Percentiles rank a stretch among this genome's conserved stretches.
phyloP scores from a whole-genome alignment of 1,139 yeast species.

The Suhomyces choctaworum region DNA sequence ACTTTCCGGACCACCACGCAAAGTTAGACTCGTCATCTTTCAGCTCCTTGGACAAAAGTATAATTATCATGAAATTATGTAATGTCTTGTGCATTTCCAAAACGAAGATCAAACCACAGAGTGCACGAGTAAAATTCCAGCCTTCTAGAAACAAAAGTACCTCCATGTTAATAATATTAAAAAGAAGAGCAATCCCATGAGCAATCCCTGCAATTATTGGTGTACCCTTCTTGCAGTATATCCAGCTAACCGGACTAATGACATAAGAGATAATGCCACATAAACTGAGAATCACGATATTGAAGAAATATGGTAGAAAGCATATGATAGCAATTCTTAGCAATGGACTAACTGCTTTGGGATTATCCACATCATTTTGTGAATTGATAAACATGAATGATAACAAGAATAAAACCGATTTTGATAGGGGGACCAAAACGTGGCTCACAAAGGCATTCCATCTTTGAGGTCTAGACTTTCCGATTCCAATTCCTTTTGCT shows the following conservation, averaged over 20 bases:
- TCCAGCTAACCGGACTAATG: constrained; percentile 47
- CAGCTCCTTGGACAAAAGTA: constrained; percentile 51
- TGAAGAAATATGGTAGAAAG: constrained; percentile 48
- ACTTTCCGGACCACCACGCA: constrained; percentile 73
- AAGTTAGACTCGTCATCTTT: constrained; percentile 50
- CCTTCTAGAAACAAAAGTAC: constrained; percentile 53
- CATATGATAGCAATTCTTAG: constrained; percentile 45
- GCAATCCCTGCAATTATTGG: constrained; percentile 44
- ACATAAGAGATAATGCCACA: constrained; percentile 43
- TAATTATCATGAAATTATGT: constrained; percentile 38
- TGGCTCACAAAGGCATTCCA: constrained; percentile 35
- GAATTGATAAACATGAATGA: constrained; percentile 45
- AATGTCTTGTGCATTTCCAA: constrained; percentile 45
- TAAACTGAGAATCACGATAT: constrained; percentile 38
- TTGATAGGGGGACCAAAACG: constrained; percentile 28
- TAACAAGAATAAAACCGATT: constrained; percentile 22
- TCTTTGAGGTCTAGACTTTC: constrained; percentile 42
- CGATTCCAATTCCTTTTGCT: constrained; percentile 27
- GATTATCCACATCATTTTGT: constrained; percentile 44
- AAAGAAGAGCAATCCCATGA: constrained; percentile 44
- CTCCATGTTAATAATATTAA: constrained; percentile 48
- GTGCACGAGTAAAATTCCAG: constrained; percentile 50
- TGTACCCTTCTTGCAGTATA: constrained; percentile 40
- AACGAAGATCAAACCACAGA: constrained; percentile 49
- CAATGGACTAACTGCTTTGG: constrained; percentile 33